Percentiles rank a stretch among this genome's conserved stretches.
phyloP scores from a whole-genome alignment of 2,329 filamentous ascomycete species.

The Neofusicoccum umdonicola region DNA sequence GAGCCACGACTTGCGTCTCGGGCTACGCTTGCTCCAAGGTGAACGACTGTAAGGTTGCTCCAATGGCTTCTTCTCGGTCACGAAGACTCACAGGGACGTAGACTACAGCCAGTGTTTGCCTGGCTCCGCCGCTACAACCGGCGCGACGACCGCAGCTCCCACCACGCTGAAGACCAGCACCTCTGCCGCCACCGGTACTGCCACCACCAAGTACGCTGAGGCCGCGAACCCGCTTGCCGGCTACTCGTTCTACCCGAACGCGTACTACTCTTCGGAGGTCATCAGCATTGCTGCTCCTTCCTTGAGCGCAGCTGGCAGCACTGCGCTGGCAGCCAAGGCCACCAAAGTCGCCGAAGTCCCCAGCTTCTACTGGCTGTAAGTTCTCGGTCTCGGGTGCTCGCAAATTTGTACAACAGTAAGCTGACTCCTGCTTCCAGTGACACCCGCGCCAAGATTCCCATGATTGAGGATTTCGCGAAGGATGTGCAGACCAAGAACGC shows the following conservation, averaged over 20 bases:
- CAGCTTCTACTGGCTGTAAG: constrained; percentile 53
- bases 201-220: constrained; percentile 17
- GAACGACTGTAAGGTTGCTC: too few relatives aligned
- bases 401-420: neutral
- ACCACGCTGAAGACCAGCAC: constrained; percentile 23
- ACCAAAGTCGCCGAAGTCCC: constrained; percentile 49
- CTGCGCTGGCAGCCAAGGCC: constrained; percentile 52
- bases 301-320: constrained; percentile 43
- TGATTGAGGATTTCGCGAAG: constrained; percentile 47
- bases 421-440: constrained; percentile 34
- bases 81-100: too few relatives aligned
- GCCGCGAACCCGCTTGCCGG: constrained; percentile 49
- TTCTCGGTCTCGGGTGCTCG: neutral
- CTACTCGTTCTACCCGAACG: constrained; percentile 51
- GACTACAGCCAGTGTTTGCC: too few relatives aligned
- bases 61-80: too few relatives aligned
- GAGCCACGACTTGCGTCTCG: too few relatives aligned
- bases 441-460: constrained; percentile 49
- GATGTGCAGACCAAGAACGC: constrained; percentile 49
- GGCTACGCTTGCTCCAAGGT: too few relatives aligned
- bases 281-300: constrained; percentile 60
- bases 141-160: constrained; percentile 1
- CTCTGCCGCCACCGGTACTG: constrained; percentile 16
- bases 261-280: constrained; percentile 55
- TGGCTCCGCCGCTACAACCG: too few relatives aligned